These are phyloP conservation scores for Hordeum vulgare DNA, from an alignment of 176 grass and related monocot species.

Conservation along the genomic window DNA sequence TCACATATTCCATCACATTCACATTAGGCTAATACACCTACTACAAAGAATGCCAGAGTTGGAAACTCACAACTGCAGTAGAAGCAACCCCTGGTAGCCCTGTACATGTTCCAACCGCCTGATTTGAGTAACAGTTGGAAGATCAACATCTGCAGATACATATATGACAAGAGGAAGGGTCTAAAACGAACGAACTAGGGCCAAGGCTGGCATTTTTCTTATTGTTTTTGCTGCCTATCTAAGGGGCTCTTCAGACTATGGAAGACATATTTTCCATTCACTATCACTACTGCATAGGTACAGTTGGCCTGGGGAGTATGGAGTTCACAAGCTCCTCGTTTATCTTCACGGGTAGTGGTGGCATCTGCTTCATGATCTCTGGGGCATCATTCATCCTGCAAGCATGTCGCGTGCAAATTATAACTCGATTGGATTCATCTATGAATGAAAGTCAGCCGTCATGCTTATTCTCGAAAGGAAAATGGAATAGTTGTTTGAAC, in stretches of 20 bases:
- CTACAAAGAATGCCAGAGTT: constrained; percentile 33
- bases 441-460: not conserved
- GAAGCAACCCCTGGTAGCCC: constrained; percentile 10
- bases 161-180: not conserved
- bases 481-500: not conserved
- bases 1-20: constrained; percentile 4
- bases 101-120: constrained; percentile 21
- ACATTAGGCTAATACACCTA: constrained; percentile 17
- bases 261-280: constrained; percentile 2
- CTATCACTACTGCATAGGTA: constrained; percentile 67
- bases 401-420: not conserved
- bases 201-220: constrained; percentile 28
- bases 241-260: constrained; percentile 29
- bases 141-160: constrained; percentile 16
- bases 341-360: constrained; percentile 81
- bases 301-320: constrained; percentile 67
- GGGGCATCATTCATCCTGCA: constrained; percentile 89
- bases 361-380: constrained; percentile 99
- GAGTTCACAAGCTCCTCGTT: constrained; percentile 94
- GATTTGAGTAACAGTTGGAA: constrained; percentile 6
- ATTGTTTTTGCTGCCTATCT: constrained; percentile 47
- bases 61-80: not conserved
- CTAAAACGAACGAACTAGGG: constrained; percentile 37
- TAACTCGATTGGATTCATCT: not conserved
- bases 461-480: not conserved